These are phyloP conservation scores for Globisporangium alternatum DNA, from an alignment of 352 stramenopile genomes.

Conservation along the genomic window DNA sequence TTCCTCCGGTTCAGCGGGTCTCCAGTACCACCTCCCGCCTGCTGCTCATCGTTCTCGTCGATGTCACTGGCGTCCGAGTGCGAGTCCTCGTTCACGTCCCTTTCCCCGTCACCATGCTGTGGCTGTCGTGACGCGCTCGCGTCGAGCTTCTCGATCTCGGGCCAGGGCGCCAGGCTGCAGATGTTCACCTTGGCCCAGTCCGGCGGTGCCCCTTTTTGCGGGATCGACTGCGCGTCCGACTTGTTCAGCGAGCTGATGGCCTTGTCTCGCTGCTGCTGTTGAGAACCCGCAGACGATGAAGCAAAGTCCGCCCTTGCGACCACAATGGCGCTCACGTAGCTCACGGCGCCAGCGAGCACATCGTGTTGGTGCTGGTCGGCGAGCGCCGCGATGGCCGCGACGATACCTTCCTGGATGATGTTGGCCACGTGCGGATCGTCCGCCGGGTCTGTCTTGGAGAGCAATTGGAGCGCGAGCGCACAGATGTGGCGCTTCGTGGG, in stretches of 20 bases:
- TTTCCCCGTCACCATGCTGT: slow-evolving; percentile 11
- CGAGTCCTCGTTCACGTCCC: slow-evolving; percentile 27
- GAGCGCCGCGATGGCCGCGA: slow-evolving; percentile 54
- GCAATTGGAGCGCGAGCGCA: slow-evolving; percentile 51
- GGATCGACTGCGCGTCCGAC: slow-evolving; percentile 30
- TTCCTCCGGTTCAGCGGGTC: background rate
- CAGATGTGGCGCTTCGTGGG: slow-evolving; percentile 67
- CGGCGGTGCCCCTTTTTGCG: slow-evolving; percentile 41
- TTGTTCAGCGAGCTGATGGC: slow-evolving; percentile 21
- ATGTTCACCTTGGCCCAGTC: slow-evolving; percentile 64
- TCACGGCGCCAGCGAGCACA: slow-evolving; percentile 34
- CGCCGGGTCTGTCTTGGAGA: slow-evolving; percentile 40
- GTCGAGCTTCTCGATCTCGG: slow-evolving; percentile 33
- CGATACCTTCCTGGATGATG: slow-evolving; percentile 70
- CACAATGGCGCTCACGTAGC: slow-evolving; percentile 22
- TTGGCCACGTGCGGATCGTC: slow-evolving; percentile 51
- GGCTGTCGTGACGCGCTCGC: background rate
- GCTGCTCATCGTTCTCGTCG: slow-evolving; percentile 18
- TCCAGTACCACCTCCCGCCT: background rate
- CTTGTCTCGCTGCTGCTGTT: slow-evolving; percentile 7
- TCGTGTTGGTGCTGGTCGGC: slow-evolving; percentile 63
- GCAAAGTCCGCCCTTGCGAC: slow-evolving; percentile 1
- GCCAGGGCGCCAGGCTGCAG: slow-evolving; percentile 43
- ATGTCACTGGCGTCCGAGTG: slow-evolving; percentile 46
- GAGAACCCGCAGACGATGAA: background rate